Evolutionary conservation across 1,284 basidiomycete genomes (phyloP), one percentile per base, ranked within the genome.

Genomic region (Ustilago hordei): DNA sequence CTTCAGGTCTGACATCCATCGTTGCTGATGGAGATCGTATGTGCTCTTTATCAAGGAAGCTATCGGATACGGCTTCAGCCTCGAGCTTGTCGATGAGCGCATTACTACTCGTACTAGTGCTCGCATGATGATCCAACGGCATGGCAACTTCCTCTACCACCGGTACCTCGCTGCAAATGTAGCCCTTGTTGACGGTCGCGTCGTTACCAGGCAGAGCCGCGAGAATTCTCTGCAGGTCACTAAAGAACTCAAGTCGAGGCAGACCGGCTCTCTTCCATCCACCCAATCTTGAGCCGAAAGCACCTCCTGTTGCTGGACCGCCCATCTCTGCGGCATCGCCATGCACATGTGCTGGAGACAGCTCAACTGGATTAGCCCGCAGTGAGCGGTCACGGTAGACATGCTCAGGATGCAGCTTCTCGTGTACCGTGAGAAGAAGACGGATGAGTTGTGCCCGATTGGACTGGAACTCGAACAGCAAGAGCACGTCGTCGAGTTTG

Each of bases 401-500:
- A 56, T 82, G 81, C 19, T 75, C 63, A 4, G 78, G 58, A 58
- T 82, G 81, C 17, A 78, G 55, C 32, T 38, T 52, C 12, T 74
- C 78, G 64, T 82, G 81, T 11, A 78, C 67, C 2, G 69, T 69
- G 11, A 82, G 72, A 39, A 82, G 63, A 15, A 79, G 59, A 8
- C 72, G 63, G 23, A 82, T 67, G 19, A 82, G 58, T 35, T 57
- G 35, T 7, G 79, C 81, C 12, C 81, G 69, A 15, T 66, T 71
- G 62, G 62, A 67, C 58, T 82, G 81, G 52, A 78, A 82, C 61
- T 82, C 81, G 55, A 82, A 81, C 19, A 79, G 69, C 48, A 81
- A 53, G 41, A 82, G 47, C 1, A 82, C 62, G 1, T 71, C 58
- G 55, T 82, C 81, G 17, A 82, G 52, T 55, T 73, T 72, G n/a